phyloP scores from a whole-genome alignment of 1,139 yeast species.

The Magnusiomyces ingens region DNA sequence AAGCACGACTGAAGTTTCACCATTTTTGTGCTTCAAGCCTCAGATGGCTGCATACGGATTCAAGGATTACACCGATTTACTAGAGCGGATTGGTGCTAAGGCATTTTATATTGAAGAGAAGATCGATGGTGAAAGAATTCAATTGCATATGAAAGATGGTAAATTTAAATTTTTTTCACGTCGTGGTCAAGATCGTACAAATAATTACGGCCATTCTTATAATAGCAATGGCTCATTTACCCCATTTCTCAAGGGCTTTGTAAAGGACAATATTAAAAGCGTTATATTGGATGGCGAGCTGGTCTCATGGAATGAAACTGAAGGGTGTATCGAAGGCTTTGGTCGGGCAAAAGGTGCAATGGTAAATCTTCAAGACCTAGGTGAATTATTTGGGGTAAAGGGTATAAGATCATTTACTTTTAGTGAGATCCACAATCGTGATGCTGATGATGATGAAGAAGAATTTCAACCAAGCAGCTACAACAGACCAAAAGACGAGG shows the following conservation, averaged over 20 bases:
- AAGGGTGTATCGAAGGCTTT: conserved; percentile 3
- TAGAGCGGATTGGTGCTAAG: background rate
- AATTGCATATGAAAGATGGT: conserved; percentile 50
- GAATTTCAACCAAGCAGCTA: background rate
- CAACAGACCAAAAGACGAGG: background rate
- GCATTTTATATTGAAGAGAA: conserved; percentile 77
- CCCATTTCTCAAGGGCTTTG: conserved; percentile 43
- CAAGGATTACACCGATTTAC: conserved; percentile 16
- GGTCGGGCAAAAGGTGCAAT: conserved; percentile 1
- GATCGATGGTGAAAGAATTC: conserved; percentile 87
- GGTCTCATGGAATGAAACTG: conserved; percentile 67
- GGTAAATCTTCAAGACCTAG: background rate
- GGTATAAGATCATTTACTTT: too few species aligned
- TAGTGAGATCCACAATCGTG: background rate
- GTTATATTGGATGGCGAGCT: conserved; percentile 84
- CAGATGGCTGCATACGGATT: conserved; percentile 15
- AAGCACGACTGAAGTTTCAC: conserved; percentile 28
- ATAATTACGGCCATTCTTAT: conserved; percentile 61
- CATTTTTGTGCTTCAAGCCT: conserved; percentile 29
- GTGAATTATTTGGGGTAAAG: background rate
- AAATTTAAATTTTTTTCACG: conserved; percentile 60
- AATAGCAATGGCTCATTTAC: conserved; percentile 53
- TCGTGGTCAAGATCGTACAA: conserved; percentile 64
- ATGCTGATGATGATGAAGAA: background rate
- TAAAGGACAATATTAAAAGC: conserved; percentile 39